Base-by-base conservation (phyloP, 768 basidiomycete species). In the Scleroderma bovista region DNA sequence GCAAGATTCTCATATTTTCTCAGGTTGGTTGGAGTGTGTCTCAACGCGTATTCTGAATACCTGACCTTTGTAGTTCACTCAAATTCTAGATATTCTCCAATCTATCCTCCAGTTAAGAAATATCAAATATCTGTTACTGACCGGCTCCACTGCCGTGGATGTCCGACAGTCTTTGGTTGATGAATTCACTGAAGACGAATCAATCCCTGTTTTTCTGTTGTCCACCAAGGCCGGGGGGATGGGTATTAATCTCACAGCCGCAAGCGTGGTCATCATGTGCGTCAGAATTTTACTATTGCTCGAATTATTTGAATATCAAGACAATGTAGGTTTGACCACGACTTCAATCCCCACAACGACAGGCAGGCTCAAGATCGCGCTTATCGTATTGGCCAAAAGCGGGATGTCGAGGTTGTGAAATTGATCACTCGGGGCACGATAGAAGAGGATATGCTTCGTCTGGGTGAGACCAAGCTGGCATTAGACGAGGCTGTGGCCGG, bases 261-360 rank as follows among this genome's bases (percentile, higher is more conserved):
- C 95, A 1, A 93, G 89, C 40, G 93, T 93, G 34, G 95, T 99
- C 37, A 88, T 98, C 60, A 88, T 93, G 87, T 88, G 53, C 40
- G 81, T 65, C 2, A 34, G 17, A 6, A n/a, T 6, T 44, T 46
- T 42, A 7, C 9, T 9, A n/a, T 8, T 2, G 16, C 0, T 46
- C 3, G 38, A 31, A n/a, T 32, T 17, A 0, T 2, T 36, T 0
- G 2, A 53, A 20, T 38, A 2, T 31, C 22, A 38, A 56, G 26
- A 29, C 46, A 65, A 51, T 38, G 24, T 51, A 88, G 86, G 81
- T 96, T 93, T 63, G 95, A 99, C 64, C 93, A 95, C 63, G 95
- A 98, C 65, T 99, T 97, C 70, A 98, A 98, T 65, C 90, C 90
- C 3, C 90, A 93, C 70, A 99, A 99, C 65, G 96, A 98, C 69